These are phyloP conservation scores for Monosporascus cannonballus DNA, from an alignment of 2,329 filamentous ascomycete genomes.

Conservation along the genomic window DNA sequence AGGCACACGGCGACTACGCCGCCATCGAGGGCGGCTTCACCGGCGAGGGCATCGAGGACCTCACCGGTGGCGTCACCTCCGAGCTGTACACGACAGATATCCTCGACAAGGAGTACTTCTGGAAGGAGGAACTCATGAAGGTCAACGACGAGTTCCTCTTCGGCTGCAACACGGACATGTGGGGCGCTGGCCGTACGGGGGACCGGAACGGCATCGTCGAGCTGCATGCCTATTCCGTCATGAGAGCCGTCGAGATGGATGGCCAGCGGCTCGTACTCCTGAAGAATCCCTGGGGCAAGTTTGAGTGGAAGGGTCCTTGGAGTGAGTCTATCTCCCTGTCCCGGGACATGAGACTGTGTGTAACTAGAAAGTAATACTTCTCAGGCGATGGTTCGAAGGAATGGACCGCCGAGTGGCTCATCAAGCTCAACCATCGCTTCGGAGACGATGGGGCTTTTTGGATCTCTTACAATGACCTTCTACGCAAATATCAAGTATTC, in stretches of 20 bases:
- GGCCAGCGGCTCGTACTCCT: constrained; percentile 59
- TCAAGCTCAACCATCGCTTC: constrained; percentile 66
- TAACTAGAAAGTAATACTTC: constrained; percentile 12
- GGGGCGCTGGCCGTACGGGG: constrained; percentile 35
- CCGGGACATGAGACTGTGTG: not conserved
- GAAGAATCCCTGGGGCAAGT: constrained; percentile 74
- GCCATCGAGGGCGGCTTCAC: constrained; percentile 64
- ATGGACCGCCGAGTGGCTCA: constrained; percentile 76
- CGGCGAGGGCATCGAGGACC: constrained; percentile 53
- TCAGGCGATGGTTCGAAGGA: constrained; percentile 69
- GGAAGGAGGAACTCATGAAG: constrained; percentile 69
- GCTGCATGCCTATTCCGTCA: constrained; percentile 55
- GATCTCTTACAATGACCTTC: constrained; percentile 53
- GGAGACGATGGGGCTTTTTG: constrained; percentile 67
- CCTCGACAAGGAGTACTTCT: constrained; percentile 70
- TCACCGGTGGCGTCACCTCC: constrained; percentile 60
- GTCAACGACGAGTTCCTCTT: constrained; percentile 76
- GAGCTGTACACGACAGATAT: constrained; percentile 63
- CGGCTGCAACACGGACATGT: constrained; percentile 47
- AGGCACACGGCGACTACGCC: constrained; percentile 67
- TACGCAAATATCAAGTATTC: constrained; percentile 52
- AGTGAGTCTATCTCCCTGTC: constrained; percentile 29
- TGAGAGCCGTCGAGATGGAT: constrained; percentile 52
- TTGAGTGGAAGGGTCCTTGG: constrained; percentile 78
- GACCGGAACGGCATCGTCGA: constrained; percentile 52